Evolutionary conservation across 164 flowering plant genomes (phyloP), one percentile per base, ranked within the genome.

Genomic region (Vitis cinerea): DNA sequence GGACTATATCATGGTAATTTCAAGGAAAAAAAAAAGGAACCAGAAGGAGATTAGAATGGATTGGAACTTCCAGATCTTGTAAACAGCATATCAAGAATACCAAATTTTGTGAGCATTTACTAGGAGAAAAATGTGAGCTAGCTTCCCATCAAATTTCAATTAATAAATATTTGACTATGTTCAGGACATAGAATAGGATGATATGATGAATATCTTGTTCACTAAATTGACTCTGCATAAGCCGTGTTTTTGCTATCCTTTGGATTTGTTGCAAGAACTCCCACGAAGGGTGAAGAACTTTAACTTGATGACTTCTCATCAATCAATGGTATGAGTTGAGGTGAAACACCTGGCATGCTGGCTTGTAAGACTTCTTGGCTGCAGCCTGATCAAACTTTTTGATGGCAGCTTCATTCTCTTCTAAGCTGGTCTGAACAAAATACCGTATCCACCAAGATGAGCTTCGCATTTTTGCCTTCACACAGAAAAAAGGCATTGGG

Each of bases 361-460:
- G 89, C 54, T 71, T 81, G 86, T 83, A 93, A 4, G 87, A 82
- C 64, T 47, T 79, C 85, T 84, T 85, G 63, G 74, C 50, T 29
- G 90, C 86, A 67, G 92, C 91, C 83, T 83, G 86, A 77, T 91
- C 92, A 67, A 91, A 93, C 78, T 89, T 91, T 85, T 91, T 91
- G n/a, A 61, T 50, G 37, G 84, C 92, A 67, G 72, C 79, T 71
- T 88, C 91, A 63, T 91, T 93, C 75, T 87, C 94, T 72, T 86
- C 93, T 67, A 91, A 74, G 76, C 88, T 85, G 10, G 81, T 87
- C 72, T 88, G 92, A 58, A 82, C 82, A 68, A 91, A 93, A 77
- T 78, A 91, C 17, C 89, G 84, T 52, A 81, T 80, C 98, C 98
- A 93, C 98, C 95, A 93, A 14, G 97, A 83, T 12, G 91, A 71